Conservation (phyloP, 1,284 basidiomycete genomes). For the Ganoderma multipileum region DNA sequence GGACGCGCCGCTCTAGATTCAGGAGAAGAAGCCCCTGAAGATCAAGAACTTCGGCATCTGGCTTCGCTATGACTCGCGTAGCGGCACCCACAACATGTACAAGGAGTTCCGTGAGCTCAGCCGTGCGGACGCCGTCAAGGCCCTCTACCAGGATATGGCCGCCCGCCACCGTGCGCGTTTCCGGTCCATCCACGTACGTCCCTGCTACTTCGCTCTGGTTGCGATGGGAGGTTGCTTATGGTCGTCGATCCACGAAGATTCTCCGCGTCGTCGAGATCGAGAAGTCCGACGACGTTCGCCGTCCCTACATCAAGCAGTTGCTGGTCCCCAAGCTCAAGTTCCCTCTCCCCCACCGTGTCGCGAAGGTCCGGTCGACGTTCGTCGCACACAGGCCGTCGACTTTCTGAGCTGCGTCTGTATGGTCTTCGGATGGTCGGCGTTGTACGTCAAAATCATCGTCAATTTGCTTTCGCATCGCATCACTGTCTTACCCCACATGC, state of each 20-base stretch:
- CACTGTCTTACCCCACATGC: conserved; percentile 26
- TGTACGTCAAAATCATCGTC: conserved; percentile 27
- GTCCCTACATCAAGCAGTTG: conserved; percentile 98
- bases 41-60: conserved; percentile 99
- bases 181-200: conserved; percentile 93
- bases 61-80: conserved; percentile 98
- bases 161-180: conserved; percentile 99
- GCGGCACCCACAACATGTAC: conserved; percentile 98
- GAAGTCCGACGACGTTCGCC: conserved; percentile 92
- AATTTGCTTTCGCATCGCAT: conserved; percentile 17
- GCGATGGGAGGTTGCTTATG: neutral
- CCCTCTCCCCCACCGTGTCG: conserved; percentile 95
- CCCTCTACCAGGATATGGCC: conserved; percentile 99
- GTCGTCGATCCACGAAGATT: conserved; percentile 57
- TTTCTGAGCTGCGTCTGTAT: conserved; percentile 48
- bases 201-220: conserved; percentile 17
- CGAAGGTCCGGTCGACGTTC: conserved; percentile 76
- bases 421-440: conserved; percentile 13
- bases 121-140: conserved; percentile 95
- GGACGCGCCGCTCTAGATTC: conserved; percentile 68
- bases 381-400: conserved; percentile 76
- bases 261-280: conserved; percentile 93
- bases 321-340: conserved; percentile 92
- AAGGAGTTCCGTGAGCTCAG: conserved; percentile 98
- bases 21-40: conserved; percentile 96